A percentile compares a stretch with the other conserved stretches of the same genome.
phyloP scores from a whole-genome alignment of 768 basidiomycete species.

The Myochromella boudieri region DNA sequence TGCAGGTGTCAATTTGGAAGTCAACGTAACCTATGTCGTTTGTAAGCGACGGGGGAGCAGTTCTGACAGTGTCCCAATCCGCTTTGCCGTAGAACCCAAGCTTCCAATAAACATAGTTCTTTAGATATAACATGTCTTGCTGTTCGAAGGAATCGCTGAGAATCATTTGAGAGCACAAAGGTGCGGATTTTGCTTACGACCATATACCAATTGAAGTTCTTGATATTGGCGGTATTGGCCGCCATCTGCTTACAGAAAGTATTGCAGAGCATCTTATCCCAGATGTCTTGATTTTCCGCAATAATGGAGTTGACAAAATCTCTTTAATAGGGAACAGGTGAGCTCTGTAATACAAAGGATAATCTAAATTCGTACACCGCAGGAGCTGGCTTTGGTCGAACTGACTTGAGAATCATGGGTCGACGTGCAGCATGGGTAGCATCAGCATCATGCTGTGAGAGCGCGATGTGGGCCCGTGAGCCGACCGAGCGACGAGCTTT shows the following conservation, averaged over 20 bases:
- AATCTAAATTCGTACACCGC: background rate
- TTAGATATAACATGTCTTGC: conserved; percentile 4
- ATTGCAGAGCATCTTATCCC: conserved; percentile 5
- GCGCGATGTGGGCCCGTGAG: background rate
- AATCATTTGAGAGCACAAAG: background rate
- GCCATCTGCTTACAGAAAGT: background rate
- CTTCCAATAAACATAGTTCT: conserved; percentile 1
- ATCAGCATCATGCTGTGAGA: background rate
- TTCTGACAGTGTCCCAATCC: background rate
- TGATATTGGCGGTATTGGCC: background rate
- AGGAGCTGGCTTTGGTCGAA: background rate
- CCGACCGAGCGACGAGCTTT: background rate
- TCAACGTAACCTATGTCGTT: background rate
- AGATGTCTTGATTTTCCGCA: conserved; percentile 1
- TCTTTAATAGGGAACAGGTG: no score
- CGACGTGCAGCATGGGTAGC: background rate
- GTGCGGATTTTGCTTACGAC: background rate
- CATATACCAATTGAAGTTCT: conserved; percentile 5
- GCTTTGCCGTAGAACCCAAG: background rate
- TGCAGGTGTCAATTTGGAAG: background rate
- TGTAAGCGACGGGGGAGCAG: background rate
- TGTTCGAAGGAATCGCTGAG: no score
- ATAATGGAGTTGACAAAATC: conserved; percentile 2
- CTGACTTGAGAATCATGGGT: background rate
- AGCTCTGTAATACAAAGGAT: background rate